Evolutionary conservation across 345 rosid genomes (phyloP), one percentile per base, ranked within the genome.

Genomic region (Kandelia obovata): DNA sequence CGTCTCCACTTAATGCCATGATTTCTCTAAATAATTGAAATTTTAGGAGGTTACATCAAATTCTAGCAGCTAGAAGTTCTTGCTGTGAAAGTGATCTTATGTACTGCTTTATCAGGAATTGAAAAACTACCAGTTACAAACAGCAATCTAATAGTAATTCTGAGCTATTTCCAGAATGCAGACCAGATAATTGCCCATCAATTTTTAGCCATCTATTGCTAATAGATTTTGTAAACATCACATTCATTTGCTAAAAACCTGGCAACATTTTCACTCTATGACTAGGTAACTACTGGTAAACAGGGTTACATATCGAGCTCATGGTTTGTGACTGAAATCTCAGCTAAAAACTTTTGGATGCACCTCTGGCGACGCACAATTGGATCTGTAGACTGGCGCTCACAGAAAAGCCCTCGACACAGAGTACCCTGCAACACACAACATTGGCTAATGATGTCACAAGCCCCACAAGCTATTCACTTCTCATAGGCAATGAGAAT

Each of bases 381-480:
- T 39, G 47, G 47, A 34, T 10, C 9, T 7, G 9, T 7, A 34
- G 37, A n/a, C 26, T 26, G 16, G 13, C 23, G 27, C 2, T 8
- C 28, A 55, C 58, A 55, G 21, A 2, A 55, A 55, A 39, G 58
- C 53, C 63, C 49, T 71, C 15, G 47, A 9, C 16, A 9, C 37
- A 34, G 23, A 58, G 64, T 58, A 60, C n/a, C 34, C 32, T 51
- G 68, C 64, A 31, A 58, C 35, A 46, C 39, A 16, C 46, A 49
- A 59, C 34, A 32, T 32, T 51, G 49, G 70, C 25, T 58, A 58
- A 66, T 75, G 65, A 75, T 69, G 59, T 37, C 58, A 47, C 53
- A 52, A 68, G 34, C 77, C 69, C 73, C 73, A 63, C 77, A 62
- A 55, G 61, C 21, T n/a, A 49, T 51, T 34, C 23, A 52, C 69